A percentile compares a stretch with the other conserved stretches of the same genome.
These are phyloP conservation scores for Metarhizium guizhouense DNA, from an alignment of 2,329 filamentous ascomycete species.

Conservation along the genomic window DNA sequence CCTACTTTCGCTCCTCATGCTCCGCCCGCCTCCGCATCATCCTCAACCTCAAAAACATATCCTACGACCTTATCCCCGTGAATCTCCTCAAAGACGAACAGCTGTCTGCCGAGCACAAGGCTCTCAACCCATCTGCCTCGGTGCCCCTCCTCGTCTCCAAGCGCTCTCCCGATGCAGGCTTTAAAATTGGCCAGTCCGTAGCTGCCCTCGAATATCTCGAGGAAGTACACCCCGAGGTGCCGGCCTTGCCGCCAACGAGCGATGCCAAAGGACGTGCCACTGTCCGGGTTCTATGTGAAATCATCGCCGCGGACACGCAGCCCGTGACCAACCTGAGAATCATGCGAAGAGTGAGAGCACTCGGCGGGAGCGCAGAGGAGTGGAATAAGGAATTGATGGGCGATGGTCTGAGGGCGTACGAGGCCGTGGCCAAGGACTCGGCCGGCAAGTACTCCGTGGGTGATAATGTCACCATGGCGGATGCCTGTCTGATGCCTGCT, in stretches of 20 bases:
- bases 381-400: conserved; percentile 45
- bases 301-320: conserved; percentile 50
- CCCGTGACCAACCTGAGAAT: conserved; percentile 51
- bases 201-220: conserved; percentile 56
- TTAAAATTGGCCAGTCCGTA: conserved; percentile 46
- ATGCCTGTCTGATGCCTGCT: conserved; percentile 48
- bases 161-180: conserved; percentile 14
- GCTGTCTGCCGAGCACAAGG: conserved; percentile 30
- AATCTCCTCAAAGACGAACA: conserved; percentile 49
- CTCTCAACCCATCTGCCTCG: conserved; percentile 42
- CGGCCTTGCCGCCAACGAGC: conserved; percentile 40
- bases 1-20: conserved; percentile 55
- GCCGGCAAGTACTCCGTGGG: conserved; percentile 47
- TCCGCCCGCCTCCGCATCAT: conserved; percentile 53
- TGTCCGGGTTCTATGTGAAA: conserved; percentile 42
- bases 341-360: conserved; percentile 35
- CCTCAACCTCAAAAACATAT: conserved; percentile 43
- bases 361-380: conserved; percentile 32
- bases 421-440: conserved; percentile 28
- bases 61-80: conserved; percentile 36
- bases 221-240: conserved; percentile 34
- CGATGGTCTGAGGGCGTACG: conserved; percentile 48
- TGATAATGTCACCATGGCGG: conserved; percentile 46
- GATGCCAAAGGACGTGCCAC: conserved; percentile 34
- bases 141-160: conserved; percentile 44